These are phyloP conservation scores for Zalaria obscura DNA, from an alignment of 2,329 filamentous ascomycete genomes.

Conservation along the genomic window DNA sequence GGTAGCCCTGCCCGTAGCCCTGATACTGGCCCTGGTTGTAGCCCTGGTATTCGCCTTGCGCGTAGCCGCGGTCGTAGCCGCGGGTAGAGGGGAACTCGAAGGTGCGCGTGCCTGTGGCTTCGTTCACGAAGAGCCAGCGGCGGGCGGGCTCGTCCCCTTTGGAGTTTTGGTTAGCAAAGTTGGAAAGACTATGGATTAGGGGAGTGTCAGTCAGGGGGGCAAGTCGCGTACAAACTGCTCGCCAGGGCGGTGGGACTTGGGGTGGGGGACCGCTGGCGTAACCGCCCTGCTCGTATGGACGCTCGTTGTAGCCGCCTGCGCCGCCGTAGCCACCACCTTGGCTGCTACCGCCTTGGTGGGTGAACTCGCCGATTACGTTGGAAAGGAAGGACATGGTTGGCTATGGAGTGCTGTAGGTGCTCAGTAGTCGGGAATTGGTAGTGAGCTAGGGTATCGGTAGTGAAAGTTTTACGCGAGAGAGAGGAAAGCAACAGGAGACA, in stretches of 20 bases:
- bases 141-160: slow-evolving; percentile 25
- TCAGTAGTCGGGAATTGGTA: too few species aligned
- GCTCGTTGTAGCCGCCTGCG: slow-evolving; percentile 2
- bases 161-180: too few species aligned
- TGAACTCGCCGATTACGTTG: slow-evolving; percentile 15
- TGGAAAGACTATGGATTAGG: too few species aligned
- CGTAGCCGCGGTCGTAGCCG: background rate
- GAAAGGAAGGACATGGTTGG: slow-evolving; percentile 13
- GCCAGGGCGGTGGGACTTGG: slow-evolving; percentile 27
- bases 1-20: background rate
- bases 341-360: slow-evolving; percentile 7
- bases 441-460: too few species aligned
- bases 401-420: too few species aligned
- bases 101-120: slow-evolving; percentile 29
- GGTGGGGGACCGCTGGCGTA: slow-evolving; percentile 10
- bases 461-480: too few species aligned
- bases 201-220: too few species aligned
- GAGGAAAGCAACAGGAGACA: too few species aligned
- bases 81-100: slow-evolving; percentile 9
- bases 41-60: background rate
- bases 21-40: background rate
- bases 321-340: slow-evolving; percentile 3
- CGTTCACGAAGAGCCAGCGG: slow-evolving; percentile 32
- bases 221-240: slow-evolving; percentile 14
- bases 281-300: slow-evolving; percentile 2